phyloP scores from a whole-genome alignment of 345 rosid genomes.

The Nasturtium officinale region DNA sequence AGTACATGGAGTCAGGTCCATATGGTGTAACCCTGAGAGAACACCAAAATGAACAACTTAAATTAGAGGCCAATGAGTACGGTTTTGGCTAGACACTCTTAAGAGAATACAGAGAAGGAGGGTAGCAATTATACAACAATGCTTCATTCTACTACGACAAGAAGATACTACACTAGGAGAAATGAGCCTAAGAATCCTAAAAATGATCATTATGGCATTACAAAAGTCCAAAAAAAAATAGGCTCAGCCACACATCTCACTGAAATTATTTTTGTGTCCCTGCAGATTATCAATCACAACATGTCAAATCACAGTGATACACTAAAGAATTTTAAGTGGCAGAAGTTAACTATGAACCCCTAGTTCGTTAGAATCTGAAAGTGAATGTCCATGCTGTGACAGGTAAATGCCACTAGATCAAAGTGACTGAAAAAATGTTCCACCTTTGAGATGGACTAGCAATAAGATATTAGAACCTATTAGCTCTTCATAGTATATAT shows the following conservation, averaged over 20 bases:
- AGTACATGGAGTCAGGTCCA: constrained; percentile 76
- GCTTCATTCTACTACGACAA: neutral
- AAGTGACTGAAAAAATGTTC: constrained; percentile 16
- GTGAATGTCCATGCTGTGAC: constrained; percentile 48
- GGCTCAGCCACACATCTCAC: constrained; percentile 59
- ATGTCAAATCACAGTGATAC: constrained; percentile 55
- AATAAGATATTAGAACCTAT: constrained; percentile 12
- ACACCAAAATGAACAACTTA: constrained; percentile 2
- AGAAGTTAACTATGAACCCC: constrained; percentile 47
- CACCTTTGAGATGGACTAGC: constrained; percentile 19
- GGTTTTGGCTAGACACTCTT: constrained; percentile 1
- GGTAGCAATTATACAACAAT: neutral
- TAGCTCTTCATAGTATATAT: neutral
- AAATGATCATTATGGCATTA: constrained; percentile 6
- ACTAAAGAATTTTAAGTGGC: constrained; percentile 50
- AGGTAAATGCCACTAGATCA: constrained; percentile 38
- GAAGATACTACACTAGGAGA: constrained; percentile 21
- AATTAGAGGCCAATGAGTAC: constrained; percentile 9
- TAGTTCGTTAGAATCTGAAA: constrained; percentile 39
- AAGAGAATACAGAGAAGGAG: constrained; percentile 1
- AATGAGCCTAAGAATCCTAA: constrained; percentile 1
- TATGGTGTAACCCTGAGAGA: constrained; percentile 72
- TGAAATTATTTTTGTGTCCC: constrained; percentile 61
- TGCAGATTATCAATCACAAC: constrained; percentile 76
- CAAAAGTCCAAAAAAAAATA: constrained; percentile 51